Base-by-base conservation (phyloP, 176 grass and related monocot genomes). In the Avena insularis region DNA sequence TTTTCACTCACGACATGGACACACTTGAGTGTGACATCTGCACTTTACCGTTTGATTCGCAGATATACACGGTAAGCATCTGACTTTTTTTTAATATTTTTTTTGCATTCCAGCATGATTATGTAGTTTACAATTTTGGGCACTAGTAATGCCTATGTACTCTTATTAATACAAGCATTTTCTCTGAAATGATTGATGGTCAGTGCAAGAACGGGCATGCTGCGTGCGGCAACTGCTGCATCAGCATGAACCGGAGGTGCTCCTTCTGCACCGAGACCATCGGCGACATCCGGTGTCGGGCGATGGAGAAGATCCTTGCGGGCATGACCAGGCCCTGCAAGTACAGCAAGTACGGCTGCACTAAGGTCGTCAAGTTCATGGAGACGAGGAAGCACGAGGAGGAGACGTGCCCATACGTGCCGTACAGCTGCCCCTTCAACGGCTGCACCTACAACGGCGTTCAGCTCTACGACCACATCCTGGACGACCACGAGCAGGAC, bases 341-440 rank as follows among this genome's bases (percentile, higher is more conserved):
- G 9, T 15, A 14, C 11, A 14, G 9, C 0, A 21, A 13, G 19
- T 4, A 11, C 4, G 76, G 55, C 3, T 79, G 77, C 36, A 0
- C 0, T 36, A 20, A 61, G 56, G 14, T 2, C 6, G 56, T 79
- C 0, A 43, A 4, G 54, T 79, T 45, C 56, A 61, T 12, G 1
- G 77, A 79, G 62, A 51, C 6, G 46, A 47, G 63, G 47, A 19
- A 1, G 45, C 79, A 68, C 27, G 79, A 82, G 63, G 79, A 65
- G 61, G 27, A 25, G 71, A n/a, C 80, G 11, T 82, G 80, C 17
- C 17, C 27, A 20, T 33, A n/a, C 46, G 62, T 25, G 62, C 5
- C 62, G 45, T 68, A 25, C 62, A 6, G 2, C 17, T 82, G 80
- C 65, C 80, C 65, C 6, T 56, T 82, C 31, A 1, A 71, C 3